Conservation (phyloP, 768 basidiomycete genomes). For the Mrakia blollopis region DNA sequence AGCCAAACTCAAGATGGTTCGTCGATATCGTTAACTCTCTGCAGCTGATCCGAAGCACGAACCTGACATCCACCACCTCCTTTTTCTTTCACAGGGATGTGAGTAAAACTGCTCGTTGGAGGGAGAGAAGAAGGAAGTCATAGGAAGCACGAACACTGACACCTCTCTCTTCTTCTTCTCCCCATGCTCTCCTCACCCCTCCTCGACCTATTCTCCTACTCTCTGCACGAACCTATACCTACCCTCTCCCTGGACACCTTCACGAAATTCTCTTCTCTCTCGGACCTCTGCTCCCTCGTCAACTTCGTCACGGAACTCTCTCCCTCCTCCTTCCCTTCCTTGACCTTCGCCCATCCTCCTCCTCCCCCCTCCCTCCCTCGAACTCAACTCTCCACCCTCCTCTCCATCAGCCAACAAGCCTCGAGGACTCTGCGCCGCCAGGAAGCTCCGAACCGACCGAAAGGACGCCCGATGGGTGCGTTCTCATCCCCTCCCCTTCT, state of each 20-base stretch:
- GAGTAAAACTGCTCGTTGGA: conserved; percentile 6
- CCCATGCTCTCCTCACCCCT: neutral
- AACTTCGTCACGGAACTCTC: neutral
- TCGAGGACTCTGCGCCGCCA: conserved; percentile 96
- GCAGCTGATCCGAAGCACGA: neutral
- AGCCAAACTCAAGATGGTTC: neutral
- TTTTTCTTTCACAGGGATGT: conserved; percentile 1
- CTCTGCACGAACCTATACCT: neutral
- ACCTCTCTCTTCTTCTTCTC: neutral
- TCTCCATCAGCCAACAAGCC: conserved; percentile 84
- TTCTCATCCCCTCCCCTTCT: conserved; percentile 31
- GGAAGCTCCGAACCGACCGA: conserved; percentile 91
- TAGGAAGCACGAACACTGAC: neutral
- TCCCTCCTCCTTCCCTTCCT: neutral
- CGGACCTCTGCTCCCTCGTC: conserved; percentile 18
- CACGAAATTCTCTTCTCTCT: neutral
- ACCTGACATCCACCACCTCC: neutral
- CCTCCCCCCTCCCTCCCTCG: neutral
- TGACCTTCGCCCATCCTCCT: neutral
- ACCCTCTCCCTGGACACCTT: neutral
- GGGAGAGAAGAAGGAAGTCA: neutral
- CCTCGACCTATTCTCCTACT: neutral
- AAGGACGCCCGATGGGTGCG: conserved; percentile 95
- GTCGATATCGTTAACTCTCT: neutral
- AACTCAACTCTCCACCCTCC: neutral